A percentile compares a stretch with the other conserved stretches of the same genome.
These are phyloP conservation scores for Vitis amurensis DNA, from an alignment of 164 flowering plant species.

Conservation along the genomic window DNA sequence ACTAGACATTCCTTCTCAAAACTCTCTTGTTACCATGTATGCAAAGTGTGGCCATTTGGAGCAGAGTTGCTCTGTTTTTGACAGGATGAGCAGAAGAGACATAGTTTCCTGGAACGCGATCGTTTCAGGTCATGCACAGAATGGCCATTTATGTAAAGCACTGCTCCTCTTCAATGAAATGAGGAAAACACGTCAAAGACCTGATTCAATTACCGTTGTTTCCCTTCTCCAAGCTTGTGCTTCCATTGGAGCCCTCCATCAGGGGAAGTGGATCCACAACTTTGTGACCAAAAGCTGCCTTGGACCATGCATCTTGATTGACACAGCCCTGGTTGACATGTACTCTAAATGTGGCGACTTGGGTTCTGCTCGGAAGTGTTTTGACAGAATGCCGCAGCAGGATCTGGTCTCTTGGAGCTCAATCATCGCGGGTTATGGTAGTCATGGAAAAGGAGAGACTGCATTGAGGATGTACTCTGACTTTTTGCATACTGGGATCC, in stretches of 20 bases:
- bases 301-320: constrained; percentile 50
- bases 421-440: constrained; percentile 72
- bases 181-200: constrained; percentile 41
- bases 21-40: constrained; percentile 80
- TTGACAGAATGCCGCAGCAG: constrained; percentile 42
- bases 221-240: constrained; percentile 87
- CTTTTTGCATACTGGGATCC: constrained; percentile 45
- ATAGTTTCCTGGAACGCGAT: constrained; percentile 88
- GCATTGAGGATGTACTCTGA: constrained; percentile 56
- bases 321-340: constrained; percentile 82
- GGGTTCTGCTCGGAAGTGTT: constrained; percentile 58
- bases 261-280: constrained; percentile 71
- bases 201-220: constrained; percentile 66
- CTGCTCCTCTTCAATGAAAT: constrained; percentile 55
- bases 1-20: constrained; percentile 52
- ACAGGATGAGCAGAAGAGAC: constrained; percentile 51
- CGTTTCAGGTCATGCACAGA: constrained; percentile 58
- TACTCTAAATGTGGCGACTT: constrained; percentile 78
- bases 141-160: constrained; percentile 51
- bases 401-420: constrained; percentile 77
- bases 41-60: constrained; percentile 61
- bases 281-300: constrained; percentile 49
- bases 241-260: constrained; percentile 65
- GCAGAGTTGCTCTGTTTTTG: constrained; percentile 53
- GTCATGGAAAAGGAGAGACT: constrained; percentile 68